A percentile compares a stretch with the other conserved stretches of the same genome.
phyloP scores from a whole-genome alignment of 176 grass and related monocot species.

The Ensete glaucum region DNA sequence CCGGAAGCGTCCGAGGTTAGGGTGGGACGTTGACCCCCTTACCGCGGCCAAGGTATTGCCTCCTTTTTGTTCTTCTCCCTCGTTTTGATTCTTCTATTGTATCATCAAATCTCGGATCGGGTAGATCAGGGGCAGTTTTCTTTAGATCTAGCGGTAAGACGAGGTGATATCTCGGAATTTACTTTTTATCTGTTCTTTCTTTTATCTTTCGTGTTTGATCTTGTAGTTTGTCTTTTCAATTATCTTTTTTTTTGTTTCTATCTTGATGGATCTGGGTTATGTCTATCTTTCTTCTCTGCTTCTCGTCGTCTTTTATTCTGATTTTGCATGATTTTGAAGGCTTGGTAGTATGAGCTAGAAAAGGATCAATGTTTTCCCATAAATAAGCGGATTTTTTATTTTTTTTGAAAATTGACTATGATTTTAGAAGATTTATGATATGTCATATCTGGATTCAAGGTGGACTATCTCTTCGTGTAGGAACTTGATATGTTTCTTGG shows the following conservation, averaged over 20 bases:
- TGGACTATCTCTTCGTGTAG: too few species aligned
- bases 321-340: too few species aligned
- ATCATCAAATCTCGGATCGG: not conserved
- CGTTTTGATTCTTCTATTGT: not conserved
- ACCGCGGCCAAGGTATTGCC: not conserved
- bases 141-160: not conserved
- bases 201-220: not conserved
- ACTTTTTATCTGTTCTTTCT: too few species aligned
- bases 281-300: too few species aligned
- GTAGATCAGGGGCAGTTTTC: not conserved
- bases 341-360: too few species aligned
- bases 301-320: too few species aligned
- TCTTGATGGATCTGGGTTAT: not conserved
- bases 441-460: too few species aligned
- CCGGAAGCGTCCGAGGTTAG: conserved; percentile 13
- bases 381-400: too few species aligned
- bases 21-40: conserved; percentile 13
- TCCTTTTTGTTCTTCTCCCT: not conserved
- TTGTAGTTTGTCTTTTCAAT: not conserved
- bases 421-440: too few species aligned
- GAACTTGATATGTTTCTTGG: too few species aligned
- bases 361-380: too few species aligned
- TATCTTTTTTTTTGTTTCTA: not conserved
- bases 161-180: not conserved
- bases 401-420: too few species aligned